phyloP scores from a whole-genome alignment of 1,284 basidiomycete genomes.

The Malassezia yamatoensis region DNA sequence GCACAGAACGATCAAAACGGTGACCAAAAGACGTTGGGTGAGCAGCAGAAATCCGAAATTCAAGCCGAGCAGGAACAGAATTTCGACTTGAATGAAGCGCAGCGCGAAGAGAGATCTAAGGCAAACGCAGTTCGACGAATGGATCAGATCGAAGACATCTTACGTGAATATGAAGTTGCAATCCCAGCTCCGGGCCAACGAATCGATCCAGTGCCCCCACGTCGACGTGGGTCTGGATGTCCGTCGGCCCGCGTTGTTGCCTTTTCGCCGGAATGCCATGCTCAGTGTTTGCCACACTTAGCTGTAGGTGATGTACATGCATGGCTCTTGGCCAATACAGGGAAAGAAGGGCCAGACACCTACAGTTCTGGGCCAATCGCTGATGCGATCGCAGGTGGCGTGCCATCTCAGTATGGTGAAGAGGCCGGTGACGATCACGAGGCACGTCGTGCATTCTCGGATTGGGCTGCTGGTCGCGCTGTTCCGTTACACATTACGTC shows the following conservation, averaged over 20 bases:
- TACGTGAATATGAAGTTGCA: conserved; percentile 31
- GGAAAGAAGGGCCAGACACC: conserved; percentile 41
- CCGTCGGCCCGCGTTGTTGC: conserved; percentile 54
- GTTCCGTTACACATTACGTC: background rate
- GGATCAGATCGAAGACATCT: conserved; percentile 30
- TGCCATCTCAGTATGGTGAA: background rate
- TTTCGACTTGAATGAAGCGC: conserved; percentile 21
- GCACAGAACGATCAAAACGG: conserved; percentile 16
- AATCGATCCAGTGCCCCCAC: background rate
- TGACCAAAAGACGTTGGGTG: conserved; percentile 15
- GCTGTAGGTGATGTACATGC: conserved; percentile 72
- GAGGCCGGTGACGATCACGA: background rate
- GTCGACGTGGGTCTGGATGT: conserved; percentile 20
- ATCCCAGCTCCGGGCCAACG: conserved; percentile 10
- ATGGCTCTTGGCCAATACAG: conserved; percentile 53
- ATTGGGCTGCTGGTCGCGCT: conserved; percentile 18
- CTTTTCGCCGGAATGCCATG: conserved; percentile 58
- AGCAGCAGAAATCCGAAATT: conserved; percentile 18
- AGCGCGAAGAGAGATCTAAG: conserved; percentile 15
- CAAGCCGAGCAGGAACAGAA: conserved; percentile 15
- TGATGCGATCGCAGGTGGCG: background rate
- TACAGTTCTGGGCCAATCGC: conserved; percentile 39
- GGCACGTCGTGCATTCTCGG: conserved; percentile 13
- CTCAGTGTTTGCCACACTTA: conserved; percentile 71
- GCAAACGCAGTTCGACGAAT: conserved; percentile 25